Percentiles rank a stretch among this genome's conserved stretches.
phyloP scores from a whole-genome alignment of 164 flowering plant genomes.

The Nelumbo lutea region DNA sequence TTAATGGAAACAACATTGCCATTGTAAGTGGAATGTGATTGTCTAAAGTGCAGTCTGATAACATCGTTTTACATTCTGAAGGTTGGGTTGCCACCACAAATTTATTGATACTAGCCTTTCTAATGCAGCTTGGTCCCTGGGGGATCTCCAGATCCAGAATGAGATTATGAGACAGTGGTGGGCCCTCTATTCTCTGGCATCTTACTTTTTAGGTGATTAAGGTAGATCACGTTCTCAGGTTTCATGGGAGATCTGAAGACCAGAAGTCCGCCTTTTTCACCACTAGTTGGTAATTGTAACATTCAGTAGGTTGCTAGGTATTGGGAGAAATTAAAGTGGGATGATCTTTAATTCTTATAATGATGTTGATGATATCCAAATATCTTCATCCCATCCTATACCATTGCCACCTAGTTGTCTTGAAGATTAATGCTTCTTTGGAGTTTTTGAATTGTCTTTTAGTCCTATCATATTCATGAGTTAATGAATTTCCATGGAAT shows the following conservation, averaged over 20 bases:
- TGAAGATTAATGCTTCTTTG: too few relatives aligned
- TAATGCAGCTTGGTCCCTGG: constrained; percentile 81
- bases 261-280: not conserved
- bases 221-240: not conserved
- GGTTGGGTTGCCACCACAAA: not conserved
- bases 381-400: too few relatives aligned
- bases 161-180: constrained; percentile 13
- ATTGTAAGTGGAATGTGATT: constrained; percentile 55
- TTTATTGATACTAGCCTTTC: not conserved
- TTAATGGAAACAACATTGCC: constrained; percentile 96
- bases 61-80: not conserved
- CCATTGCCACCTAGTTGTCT: too few relatives aligned
- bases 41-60: not conserved
- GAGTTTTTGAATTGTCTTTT: too few relatives aligned
- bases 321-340: not conserved
- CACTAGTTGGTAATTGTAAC: not conserved
- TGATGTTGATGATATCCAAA: too few relatives aligned
- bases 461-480: too few relatives aligned
- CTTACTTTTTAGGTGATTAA: not conserved
- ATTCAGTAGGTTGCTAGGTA: not conserved
- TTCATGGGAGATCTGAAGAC: not conserved
- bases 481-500: too few relatives aligned
- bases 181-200: not conserved
- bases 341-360: too few relatives aligned
- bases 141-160: constrained; percentile 80